phyloP scores from a whole-genome alignment of 257 asterid species.

The Salvia rosmarinus region DNA sequence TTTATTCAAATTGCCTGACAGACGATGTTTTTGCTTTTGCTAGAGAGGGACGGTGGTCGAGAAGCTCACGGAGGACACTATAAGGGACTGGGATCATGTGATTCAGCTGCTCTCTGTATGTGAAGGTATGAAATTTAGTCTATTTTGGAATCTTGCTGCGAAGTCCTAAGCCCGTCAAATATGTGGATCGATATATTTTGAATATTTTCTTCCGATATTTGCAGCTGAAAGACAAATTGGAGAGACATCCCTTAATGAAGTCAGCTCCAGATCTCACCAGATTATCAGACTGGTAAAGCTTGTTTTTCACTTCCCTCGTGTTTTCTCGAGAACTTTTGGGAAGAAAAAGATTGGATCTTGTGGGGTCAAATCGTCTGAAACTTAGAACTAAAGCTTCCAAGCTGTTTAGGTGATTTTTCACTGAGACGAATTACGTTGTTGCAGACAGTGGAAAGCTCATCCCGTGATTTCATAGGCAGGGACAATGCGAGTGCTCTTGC shows the following conservation, averaged over 20 bases:
- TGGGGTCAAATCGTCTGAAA: background rate
- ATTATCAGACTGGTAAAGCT: constrained; percentile 78
- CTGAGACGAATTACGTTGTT: constrained; percentile 26
- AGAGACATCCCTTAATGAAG: constrained; percentile 87
- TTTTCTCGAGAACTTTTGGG: background rate
- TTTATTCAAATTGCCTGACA: constrained; percentile 23
- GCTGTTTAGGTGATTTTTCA: background rate
- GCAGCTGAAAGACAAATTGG: constrained; percentile 96
- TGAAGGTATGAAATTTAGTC: constrained; percentile 57
- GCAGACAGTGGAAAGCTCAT: constrained; percentile 92
- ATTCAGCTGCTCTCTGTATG: constrained; percentile 77
- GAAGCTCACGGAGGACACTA: constrained; percentile 81
- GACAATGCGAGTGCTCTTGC: constrained; percentile 69
- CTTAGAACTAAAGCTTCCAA: no score
- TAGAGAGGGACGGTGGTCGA: constrained; percentile 93
- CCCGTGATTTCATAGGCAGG: constrained; percentile 74
- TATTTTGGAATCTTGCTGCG: background rate
- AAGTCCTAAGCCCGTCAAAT: background rate
- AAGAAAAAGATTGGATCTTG: background rate
- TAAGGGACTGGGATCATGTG: constrained; percentile 83
- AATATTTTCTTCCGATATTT: constrained; percentile 26
- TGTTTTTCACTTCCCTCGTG: background rate
- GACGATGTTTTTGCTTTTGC: background rate
- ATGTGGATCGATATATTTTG: background rate
- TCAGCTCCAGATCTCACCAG: constrained; percentile 98